A percentile compares a stretch with the other conserved stretches of the same genome.
Conservation (phyloP, 257 asterid genomes). For the Solanum commersonii region DNA sequence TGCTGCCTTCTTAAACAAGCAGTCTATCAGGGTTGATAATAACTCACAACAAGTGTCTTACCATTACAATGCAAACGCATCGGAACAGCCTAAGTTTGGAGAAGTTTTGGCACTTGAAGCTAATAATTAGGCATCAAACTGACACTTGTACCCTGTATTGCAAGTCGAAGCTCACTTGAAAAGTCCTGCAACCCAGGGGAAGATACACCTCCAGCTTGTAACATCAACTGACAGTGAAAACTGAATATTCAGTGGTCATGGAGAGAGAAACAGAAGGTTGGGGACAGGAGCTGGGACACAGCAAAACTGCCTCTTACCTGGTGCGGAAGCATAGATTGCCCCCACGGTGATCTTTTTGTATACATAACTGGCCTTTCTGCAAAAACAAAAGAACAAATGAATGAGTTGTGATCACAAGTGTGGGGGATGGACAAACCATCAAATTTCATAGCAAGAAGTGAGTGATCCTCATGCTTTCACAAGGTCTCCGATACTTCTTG, state of each 20-base stretch:
- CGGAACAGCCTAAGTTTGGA: not conserved
- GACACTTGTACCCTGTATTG: slow-evolving; percentile 45
- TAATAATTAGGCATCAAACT: slow-evolving; percentile 21
- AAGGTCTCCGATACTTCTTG: not conserved
- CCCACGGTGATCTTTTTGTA: slow-evolving; percentile 54
- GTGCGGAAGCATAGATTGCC: slow-evolving; percentile 58
- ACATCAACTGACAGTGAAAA: slow-evolving; percentile 34
- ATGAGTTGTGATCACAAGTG: not conserved
- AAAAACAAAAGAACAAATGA: slow-evolving; percentile 10
- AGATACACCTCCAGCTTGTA: slow-evolving; percentile 23
- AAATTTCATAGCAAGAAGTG: not conserved
- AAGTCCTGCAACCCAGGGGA: slow-evolving; percentile 59
- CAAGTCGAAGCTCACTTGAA: slow-evolving; percentile 53
- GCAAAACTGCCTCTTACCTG: slow-evolving; percentile 28
- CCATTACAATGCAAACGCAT: not conserved
- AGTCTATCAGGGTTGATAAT: not conserved
- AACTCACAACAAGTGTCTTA: not conserved
- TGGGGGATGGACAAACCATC: not conserved
- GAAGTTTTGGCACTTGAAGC: slow-evolving; percentile 8
- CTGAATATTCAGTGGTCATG: not conserved
- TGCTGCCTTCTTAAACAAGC: not conserved
- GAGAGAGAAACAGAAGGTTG: not conserved
- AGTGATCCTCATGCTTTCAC: not conserved
- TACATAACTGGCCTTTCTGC: slow-evolving; percentile 78
- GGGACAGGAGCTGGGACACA: not conserved